A percentile compares a stretch with the other conserved stretches of the same genome.
These are phyloP conservation scores for Fusarium sp. DNA, from an alignment of 2,329 filamentous ascomycete species.

Conservation along the genomic window DNA sequence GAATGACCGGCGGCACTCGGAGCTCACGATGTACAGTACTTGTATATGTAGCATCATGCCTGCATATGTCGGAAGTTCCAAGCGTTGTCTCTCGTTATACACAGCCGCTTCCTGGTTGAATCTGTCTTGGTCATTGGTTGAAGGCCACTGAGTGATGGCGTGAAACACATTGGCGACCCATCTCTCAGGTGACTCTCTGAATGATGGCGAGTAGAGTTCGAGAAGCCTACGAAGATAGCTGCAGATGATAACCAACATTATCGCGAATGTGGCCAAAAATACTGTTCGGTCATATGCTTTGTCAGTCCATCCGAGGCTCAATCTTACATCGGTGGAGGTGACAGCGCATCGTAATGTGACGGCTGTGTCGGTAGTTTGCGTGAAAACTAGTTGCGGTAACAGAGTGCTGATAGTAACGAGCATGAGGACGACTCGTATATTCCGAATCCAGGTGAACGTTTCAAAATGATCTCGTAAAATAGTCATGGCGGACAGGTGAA, in stretches of 20 bases:
- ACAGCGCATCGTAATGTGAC: no score
- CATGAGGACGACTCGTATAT: neutral
- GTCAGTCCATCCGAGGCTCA: no score
- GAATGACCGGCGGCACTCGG: neutral
- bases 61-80: neutral
- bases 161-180: no score
- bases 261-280: neutral
- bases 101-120: neutral
- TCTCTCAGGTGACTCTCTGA: neutral
- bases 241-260: neutral
- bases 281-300: neutral
- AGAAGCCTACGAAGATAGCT: neutral
- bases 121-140: neutral
- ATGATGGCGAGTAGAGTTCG: neutral
- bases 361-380: no score
- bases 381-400: neutral
- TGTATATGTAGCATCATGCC: neutral
- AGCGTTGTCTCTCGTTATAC: neutral
- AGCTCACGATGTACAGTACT: neutral
- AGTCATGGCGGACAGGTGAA: neutral
- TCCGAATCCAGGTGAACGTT: neutral
- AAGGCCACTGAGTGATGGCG: no score
- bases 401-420: neutral
- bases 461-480: neutral
- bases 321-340: no score